These are phyloP conservation scores for Syzygium syzygioides DNA, from an alignment of 441 rosid genomes.

Conservation along the genomic window DNA sequence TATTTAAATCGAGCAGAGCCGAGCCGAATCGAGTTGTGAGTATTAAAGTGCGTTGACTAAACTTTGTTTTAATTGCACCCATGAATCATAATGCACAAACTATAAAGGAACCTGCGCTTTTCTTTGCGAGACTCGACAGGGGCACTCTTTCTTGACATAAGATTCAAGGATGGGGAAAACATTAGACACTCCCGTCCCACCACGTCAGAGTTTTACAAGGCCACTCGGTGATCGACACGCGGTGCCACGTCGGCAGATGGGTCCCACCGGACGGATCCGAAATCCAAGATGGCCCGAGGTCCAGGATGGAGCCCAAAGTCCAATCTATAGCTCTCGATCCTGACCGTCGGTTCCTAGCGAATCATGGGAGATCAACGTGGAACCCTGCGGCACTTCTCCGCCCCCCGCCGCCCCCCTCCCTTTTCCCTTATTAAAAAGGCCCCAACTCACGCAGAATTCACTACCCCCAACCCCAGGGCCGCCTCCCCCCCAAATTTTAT, in stretches of 20 bases:
- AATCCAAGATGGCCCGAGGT: not conserved
- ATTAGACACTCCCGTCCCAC: not conserved
- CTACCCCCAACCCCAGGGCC: not conserved
- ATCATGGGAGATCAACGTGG: not conserved
- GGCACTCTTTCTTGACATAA: not conserved
- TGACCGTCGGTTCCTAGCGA: not conserved
- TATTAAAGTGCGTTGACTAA: not conserved
- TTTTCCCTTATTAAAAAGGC: not conserved
- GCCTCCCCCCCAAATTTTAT: not conserved
- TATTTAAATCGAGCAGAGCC: not conserved
- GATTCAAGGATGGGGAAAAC: not conserved
- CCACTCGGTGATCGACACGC: not conserved
- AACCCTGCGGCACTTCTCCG: not conserved
- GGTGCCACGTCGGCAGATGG: not conserved
- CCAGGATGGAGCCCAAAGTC: not conserved
- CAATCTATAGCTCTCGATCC: not conserved
- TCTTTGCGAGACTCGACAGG: not conserved
- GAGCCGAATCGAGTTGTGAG: not conserved
- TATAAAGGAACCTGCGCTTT: not conserved
- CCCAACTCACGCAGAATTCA: not conserved
- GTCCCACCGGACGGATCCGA: not conserved
- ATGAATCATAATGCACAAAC: not conserved
- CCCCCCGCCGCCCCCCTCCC: not conserved
- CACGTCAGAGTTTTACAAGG: no score
- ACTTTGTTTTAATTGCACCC: not conserved